These are phyloP conservation scores for Ajuga chamaepitys DNA, from an alignment of 257 asterid genomes.

Conservation along the genomic window DNA sequence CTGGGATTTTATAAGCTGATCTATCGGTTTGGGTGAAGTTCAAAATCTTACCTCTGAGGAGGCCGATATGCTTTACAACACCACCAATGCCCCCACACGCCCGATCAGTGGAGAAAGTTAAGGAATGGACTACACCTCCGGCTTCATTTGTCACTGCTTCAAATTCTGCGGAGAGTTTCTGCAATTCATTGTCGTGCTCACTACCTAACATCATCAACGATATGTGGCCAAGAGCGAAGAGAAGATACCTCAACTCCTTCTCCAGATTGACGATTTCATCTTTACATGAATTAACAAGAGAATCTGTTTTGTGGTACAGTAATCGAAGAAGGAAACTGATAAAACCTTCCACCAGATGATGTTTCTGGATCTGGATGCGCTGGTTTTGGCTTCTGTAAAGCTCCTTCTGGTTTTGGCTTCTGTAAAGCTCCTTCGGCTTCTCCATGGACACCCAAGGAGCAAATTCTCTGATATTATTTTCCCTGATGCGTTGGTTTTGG, in stretches of 20 bases:
- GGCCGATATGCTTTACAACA: neutral
- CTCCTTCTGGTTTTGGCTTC: too few species aligned
- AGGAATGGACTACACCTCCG: neutral
- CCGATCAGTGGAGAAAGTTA: neutral
- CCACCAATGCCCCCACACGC: neutral
- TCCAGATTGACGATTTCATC: too few species aligned
- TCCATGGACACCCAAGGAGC: too few species aligned
- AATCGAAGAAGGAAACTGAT: too few species aligned
- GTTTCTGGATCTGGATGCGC: too few species aligned
- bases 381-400: too few species aligned
- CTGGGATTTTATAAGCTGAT: neutral
- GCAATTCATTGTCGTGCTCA: neutral
- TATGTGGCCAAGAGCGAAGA: neutral
- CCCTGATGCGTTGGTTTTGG: neutral
- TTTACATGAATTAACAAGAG: too few species aligned
- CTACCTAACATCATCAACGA: neutral
- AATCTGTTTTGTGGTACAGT: too few species aligned
- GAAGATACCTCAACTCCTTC: neutral
- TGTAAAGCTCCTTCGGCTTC: too few species aligned
- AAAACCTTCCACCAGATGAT: too few species aligned
- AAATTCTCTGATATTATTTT: too few species aligned
- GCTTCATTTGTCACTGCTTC: constrained; percentile 1
- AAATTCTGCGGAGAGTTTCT: neutral
- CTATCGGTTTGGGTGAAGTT: neutral
- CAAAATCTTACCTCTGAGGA: neutral